Percentiles rank a stretch among this genome's conserved stretches.
Evolutionary conservation across 2,329 filamentous ascomycete species (phyloP).

Genomic region (Cercospora citrullina): DNA sequence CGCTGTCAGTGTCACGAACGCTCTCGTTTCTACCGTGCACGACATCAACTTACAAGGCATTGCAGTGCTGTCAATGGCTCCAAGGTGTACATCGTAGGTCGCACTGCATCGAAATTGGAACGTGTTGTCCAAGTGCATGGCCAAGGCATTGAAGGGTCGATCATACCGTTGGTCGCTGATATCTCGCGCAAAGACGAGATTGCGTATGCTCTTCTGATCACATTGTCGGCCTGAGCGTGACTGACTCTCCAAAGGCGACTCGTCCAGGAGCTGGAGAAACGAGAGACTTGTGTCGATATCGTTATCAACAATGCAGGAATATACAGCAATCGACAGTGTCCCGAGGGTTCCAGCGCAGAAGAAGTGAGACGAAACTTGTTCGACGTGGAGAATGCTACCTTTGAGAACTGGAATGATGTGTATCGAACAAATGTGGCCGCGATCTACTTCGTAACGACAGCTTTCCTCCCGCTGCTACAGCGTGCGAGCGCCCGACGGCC

Average conservation of each 20-base stretch:
- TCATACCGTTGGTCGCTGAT: not conserved
- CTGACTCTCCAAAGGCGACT: not conserved
- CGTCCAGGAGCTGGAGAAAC: not conserved
- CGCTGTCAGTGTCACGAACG: not conserved
- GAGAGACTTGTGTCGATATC: not conserved
- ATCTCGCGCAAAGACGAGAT: not conserved
- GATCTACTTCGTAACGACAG: not conserved
- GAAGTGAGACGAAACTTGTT: not conserved
- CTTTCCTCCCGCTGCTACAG: not conserved
- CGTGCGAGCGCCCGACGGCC: not conserved
- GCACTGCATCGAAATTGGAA: not conserved
- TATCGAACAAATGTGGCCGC: not conserved
- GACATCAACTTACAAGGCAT: not conserved
- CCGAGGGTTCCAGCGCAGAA: not conserved
- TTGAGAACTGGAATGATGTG: not conserved
- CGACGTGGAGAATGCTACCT: not conserved
- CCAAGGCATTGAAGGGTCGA: not conserved
- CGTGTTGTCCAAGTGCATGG: not conserved
- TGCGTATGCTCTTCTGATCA: not conserved
- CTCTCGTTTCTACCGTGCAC: too few relatives aligned
- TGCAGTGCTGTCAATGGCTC: not conserved
- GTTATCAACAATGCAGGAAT: not conserved
- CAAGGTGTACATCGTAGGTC: not conserved
- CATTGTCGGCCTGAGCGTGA: not conserved
- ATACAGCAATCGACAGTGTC: not conserved